Conservation (phyloP, 352 stramenopile species). For the Phytophthora meadii region DNA sequence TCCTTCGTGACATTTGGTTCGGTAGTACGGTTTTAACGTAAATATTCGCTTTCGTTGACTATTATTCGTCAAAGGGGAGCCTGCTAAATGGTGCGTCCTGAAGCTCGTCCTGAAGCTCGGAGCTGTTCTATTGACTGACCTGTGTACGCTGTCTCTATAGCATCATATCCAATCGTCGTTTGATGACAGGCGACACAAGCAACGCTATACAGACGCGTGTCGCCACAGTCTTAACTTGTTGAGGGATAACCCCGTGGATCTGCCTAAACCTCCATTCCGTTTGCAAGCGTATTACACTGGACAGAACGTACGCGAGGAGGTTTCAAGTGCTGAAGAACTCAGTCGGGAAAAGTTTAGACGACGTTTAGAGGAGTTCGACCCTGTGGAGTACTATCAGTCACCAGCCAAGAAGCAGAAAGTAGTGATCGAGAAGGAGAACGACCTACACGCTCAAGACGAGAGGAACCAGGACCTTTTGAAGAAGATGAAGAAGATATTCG, state of each 20-base stretch:
- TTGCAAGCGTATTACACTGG: constrained; percentile 14
- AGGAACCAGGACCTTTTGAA: constrained; percentile 45
- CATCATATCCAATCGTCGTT: constrained; percentile 53
- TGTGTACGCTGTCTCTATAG: constrained; percentile 13
- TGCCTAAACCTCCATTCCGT: constrained; percentile 34
- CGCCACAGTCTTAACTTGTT: constrained; percentile 55
- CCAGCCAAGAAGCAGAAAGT: constrained; percentile 44
- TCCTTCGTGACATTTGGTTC: no score
- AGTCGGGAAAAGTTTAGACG: constrained; percentile 49
- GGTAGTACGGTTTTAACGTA: no score
- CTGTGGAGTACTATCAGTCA: constrained; percentile 54
- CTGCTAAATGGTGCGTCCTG: constrained; percentile 29
- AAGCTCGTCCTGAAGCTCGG: background rate
- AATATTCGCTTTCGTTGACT: no score
- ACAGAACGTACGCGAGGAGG: constrained; percentile 20
- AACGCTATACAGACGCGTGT: constrained; percentile 56
- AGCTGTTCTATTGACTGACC: constrained; percentile 5
- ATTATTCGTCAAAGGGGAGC: constrained; percentile 25
- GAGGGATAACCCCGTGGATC: constrained; percentile 48
- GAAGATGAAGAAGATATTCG: constrained; percentile 44
- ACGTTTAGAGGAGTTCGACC: constrained; percentile 49
- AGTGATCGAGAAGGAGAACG: constrained; percentile 40
- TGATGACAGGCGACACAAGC: constrained; percentile 58
- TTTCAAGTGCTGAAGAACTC: constrained; percentile 28
- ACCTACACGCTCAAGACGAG: constrained; percentile 38